Conservation (phyloP, 2,329 filamentous ascomycete species). For the Atkinsonella hypoxylon region DNA sequence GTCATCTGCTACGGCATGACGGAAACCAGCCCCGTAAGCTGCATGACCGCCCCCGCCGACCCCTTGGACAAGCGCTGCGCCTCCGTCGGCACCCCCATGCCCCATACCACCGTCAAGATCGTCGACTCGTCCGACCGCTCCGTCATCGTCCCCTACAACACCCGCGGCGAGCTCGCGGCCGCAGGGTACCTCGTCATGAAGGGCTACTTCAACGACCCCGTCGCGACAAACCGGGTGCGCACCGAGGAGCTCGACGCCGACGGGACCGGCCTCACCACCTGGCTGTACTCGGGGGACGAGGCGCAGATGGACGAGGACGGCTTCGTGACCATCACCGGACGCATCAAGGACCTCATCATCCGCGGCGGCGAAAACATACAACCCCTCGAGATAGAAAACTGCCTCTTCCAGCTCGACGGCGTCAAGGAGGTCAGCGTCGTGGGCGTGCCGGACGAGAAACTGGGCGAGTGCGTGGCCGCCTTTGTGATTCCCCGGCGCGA, state of each 20-base stretch:
- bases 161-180: slow-evolving; percentile 70
- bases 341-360: slow-evolving; percentile 94
- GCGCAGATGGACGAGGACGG: slow-evolving; percentile 72
- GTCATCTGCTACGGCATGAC: slow-evolving; percentile 98
- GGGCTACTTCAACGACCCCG: slow-evolving; percentile 72
- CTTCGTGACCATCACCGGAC: slow-evolving; percentile 77
- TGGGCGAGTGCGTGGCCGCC: slow-evolving; percentile 78
- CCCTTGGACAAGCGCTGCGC: slow-evolving; percentile 60
- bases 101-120: slow-evolving; percentile 67
- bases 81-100: slow-evolving; percentile 69
- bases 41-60: slow-evolving; percentile 73
- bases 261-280: slow-evolving; percentile 35
- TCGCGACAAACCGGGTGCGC: slow-evolving; percentile 55
- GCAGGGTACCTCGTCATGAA: slow-evolving; percentile 84
- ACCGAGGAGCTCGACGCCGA: slow-evolving; percentile 29
- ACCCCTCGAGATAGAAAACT: slow-evolving; percentile 86
- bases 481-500: slow-evolving; percentile 52
- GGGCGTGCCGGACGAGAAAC: slow-evolving; percentile 67
- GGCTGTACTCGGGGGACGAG: slow-evolving; percentile 93
- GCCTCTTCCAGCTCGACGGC: slow-evolving; percentile 58
- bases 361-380: slow-evolving; percentile 93
- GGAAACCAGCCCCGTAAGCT: slow-evolving; percentile 67
- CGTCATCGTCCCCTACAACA: slow-evolving; percentile 52
- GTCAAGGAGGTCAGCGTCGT: slow-evolving; percentile 73
- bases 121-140: slow-evolving; percentile 54